Evolutionary conservation across 225 moss, liverwort and hornwort genomes (phyloP).

Genomic region (Neckera pumila): DNA sequence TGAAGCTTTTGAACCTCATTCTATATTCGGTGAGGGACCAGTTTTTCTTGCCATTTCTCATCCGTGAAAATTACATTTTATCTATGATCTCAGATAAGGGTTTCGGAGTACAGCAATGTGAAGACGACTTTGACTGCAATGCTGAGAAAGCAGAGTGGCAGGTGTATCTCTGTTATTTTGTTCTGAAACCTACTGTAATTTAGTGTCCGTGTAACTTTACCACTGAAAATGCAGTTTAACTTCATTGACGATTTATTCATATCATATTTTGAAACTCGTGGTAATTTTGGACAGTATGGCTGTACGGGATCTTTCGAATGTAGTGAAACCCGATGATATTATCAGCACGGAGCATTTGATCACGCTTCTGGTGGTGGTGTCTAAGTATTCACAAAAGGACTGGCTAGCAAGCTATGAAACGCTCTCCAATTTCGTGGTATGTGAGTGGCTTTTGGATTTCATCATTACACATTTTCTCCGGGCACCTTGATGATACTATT

Average conservation of each 20-base stretch:
- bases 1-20: not conserved
- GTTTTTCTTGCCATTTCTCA: not conserved
- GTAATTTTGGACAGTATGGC: conserved; percentile 66
- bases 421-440: conserved; percentile 80
- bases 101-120: conserved; percentile 85
- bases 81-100: conserved; percentile 53
- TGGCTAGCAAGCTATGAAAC: conserved; percentile 81
- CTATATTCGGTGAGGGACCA: not conserved
- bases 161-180: conserved; percentile 22
- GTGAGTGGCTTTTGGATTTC: not conserved
- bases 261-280: not conserved
- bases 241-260: not conserved
- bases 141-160: conserved; percentile 87
- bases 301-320: conserved; percentile 83
- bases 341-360: conserved; percentile 77
- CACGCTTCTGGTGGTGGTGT: conserved; percentile 81
- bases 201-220: not conserved
- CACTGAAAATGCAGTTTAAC: not conserved
- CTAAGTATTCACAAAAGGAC: conserved; percentile 92
- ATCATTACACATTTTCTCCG: not conserved
- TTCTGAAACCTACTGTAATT: not conserved
- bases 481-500: not conserved
- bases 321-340: conserved; percentile 67
- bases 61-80: not conserved
- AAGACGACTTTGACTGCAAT: conserved; percentile 77